Percentiles rank a stretch among this genome's conserved stretches.
Evolutionary conservation across 2,329 filamentous ascomycete genomes (phyloP).

Genomic region (Pyricularia pennisetigena): DNA sequence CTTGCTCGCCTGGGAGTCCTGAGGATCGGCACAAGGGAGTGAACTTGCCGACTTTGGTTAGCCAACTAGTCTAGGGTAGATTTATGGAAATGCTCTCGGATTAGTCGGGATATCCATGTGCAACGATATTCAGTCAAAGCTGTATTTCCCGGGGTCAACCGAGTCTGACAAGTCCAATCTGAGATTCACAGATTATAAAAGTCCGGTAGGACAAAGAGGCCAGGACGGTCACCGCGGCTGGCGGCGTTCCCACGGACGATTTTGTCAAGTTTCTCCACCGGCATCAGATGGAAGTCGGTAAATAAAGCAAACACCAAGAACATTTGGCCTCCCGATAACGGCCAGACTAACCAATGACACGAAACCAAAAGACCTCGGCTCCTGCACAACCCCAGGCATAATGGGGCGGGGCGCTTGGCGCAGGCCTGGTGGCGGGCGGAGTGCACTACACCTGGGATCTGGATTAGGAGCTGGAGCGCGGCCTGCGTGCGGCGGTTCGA

Average conservation of each 20-base stretch:
- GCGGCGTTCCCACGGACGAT: background rate
- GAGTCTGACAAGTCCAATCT: background rate
- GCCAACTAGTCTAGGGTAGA: background rate
- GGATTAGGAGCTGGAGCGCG: background rate
- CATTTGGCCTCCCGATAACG: background rate
- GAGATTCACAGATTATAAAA: background rate
- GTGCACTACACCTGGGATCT: background rate
- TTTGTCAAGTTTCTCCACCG: background rate
- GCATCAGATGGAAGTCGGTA: background rate
- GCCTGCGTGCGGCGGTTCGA: background rate
- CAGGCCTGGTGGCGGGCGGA: background rate
- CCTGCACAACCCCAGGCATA: background rate
- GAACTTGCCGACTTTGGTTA: background rate
- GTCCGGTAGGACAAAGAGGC: background rate
- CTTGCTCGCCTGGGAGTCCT: background rate
- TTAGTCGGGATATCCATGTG: background rate
- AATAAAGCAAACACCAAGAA: background rate
- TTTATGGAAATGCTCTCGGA: background rate
- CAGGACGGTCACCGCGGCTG: background rate
- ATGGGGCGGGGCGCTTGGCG: background rate
- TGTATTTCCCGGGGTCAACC: background rate
- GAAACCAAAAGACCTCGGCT: background rate
- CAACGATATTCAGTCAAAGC: too few relatives aligned
- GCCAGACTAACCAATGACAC: background rate
- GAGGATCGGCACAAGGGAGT: background rate